Base-by-base conservation (phyloP, 164 flowering plant species). In the Hamamelis virginiana region DNA sequence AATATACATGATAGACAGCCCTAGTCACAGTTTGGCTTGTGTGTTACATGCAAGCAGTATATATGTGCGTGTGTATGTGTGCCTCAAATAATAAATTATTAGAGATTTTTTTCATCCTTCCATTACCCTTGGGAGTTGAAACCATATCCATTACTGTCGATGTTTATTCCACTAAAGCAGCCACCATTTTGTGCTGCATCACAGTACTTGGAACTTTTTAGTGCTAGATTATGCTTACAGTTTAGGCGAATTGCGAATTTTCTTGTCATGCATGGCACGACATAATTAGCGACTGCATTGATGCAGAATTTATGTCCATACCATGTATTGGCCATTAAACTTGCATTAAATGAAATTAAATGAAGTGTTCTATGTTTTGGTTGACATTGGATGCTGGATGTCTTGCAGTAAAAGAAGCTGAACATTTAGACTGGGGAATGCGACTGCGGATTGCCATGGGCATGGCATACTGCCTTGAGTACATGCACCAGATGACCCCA, bases 401-500 rank as follows among this genome's bases (percentile, higher is more conserved):
- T 71, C 47, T 25, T 81, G 79, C 86, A 91, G 97, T 89, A 62
- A 80, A 78, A 77, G 94, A 87, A 79, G 86, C 92, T 15, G 97
- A 89, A 68, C 94, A 80, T 75, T 78, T 91, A 77, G 86, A 87
- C 77, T 89, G 94, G 94, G 76, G 50, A 23, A 84, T 70, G 78
- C 76, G 97, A 66, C 64, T 91, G 48, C 71, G 94, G 41, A 84
- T 91, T 48, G 84, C 87, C 3, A 88, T 88, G 92, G 97, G 97
- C 23, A 82, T 88, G 61, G 85, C 92, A 8, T 91, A 86, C 74
- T 89, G 94, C 79, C 86, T 91, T 11, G 91, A 91, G 60, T 70
- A 87, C 71, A 81, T 91, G 90, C 94, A 91, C 77, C 86, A 85
- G 62, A 80, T 86, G 56, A 70, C 47, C 56, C 94, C 92, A 59